A percentile compares a stretch with the other conserved stretches of the same genome.
Conservation (phyloP, 768 basidiomycete genomes). For the Tremella yokohamensis region DNA sequence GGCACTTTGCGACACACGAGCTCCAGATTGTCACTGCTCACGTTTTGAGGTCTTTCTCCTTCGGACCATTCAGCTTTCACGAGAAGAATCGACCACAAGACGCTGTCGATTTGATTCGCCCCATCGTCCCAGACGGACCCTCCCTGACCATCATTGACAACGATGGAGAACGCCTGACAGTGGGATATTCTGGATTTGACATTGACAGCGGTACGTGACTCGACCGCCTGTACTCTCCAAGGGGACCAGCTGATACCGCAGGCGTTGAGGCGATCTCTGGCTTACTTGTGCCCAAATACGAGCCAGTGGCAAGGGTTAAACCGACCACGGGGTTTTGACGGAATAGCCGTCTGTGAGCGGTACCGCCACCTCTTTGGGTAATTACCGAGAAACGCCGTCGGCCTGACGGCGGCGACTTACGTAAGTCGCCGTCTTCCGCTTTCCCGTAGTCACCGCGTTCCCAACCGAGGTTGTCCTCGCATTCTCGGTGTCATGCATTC, state of each 20-base stretch:
- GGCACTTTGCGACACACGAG: slow-evolving; percentile 1
- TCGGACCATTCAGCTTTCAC: neutral
- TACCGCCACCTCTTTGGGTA: too few species aligned
- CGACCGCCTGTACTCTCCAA: neutral
- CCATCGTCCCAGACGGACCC: neutral
- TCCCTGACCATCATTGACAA: neutral
- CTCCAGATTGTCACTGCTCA: neutral
- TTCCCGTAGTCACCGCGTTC: too few species aligned
- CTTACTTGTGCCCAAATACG: neutral
- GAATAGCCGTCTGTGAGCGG: too few species aligned
- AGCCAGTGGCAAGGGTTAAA: neutral
- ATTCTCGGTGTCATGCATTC: too few species aligned
- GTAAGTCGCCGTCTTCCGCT: too few species aligned
- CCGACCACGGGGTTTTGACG: neutral
- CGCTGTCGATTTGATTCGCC: neutral
- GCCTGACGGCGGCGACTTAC: too few species aligned
- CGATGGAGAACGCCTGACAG: neutral
- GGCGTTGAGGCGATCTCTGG: slow-evolving; percentile 5
- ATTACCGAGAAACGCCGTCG: too few species aligned
- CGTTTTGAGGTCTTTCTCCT: neutral
- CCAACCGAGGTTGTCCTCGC: too few species aligned
- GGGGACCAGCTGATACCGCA: neutral
- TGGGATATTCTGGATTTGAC: slow-evolving; percentile 1
- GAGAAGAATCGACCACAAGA: slow-evolving; percentile 4
- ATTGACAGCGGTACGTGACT: neutral